Base-by-base conservation (phyloP, 495 filamentous ascomycete genomes). In the Aspergillus taichungensis region DNA sequence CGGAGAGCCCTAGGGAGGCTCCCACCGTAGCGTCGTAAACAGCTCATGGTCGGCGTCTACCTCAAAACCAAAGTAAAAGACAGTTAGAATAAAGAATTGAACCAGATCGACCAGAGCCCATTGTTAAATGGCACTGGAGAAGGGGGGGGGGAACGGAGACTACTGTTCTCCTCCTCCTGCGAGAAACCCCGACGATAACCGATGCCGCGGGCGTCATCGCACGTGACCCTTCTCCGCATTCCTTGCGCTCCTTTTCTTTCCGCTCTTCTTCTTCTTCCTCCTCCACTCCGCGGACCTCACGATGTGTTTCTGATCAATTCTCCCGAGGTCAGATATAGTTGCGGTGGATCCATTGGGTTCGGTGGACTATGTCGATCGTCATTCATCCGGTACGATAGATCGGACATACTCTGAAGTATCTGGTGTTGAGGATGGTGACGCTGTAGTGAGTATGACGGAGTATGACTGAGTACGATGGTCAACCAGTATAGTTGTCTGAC, bases 131-230 rank as follows among this genome's bases (percentile, higher is more conserved):
- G 18, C 18, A 4, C 18, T 41, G 47, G 31, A 34, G 30, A 37
- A 40, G 35, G 42, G 33, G 24, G 43, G 30, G 11, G 11, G 28
- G 32, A 34, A n/a, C n/a, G 12, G 36, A 37, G 32, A 6, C 34
- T 35, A 49, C 14, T 45, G 30, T 27, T 13, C 10, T 46, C 28
- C 48, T 42, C 40, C 43, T 38, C 47, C 53, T 49, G 49, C 49
- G 44, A 30, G 13, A 38, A 51, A 30, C 53, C 59, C 68, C 68
- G 68, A 69, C 43, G 60, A 57, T 71, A 71, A 63, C 68, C 68
- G 68, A 60, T 30, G 49, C 34, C 39, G 55, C 18, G 18, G 41
- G 50, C 52, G 52, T 55, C 34, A 55, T 49, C 18, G 46, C 66
- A 69, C 62, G 64, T 69, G 64, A 61, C 45, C 8, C 13, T 24